Percentiles rank a stretch among this genome's conserved stretches.
These are phyloP conservation scores for Mycena pura DNA, from an alignment of 768 basidiomycete species.

Conservation along the genomic window DNA sequence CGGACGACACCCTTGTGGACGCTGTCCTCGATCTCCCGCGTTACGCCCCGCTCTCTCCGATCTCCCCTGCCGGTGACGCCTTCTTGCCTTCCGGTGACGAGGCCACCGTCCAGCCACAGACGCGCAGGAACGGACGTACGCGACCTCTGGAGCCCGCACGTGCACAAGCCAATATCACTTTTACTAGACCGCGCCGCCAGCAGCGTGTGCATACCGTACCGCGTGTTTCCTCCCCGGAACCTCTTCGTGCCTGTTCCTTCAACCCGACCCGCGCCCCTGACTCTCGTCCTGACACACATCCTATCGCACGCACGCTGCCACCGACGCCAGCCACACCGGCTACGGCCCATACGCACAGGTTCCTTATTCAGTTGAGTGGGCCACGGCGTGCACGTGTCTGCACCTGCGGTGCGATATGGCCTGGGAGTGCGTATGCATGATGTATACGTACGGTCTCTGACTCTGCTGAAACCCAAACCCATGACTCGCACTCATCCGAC, in stretches of 20 bases:
- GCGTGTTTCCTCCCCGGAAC: neutral
- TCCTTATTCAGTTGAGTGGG: neutral
- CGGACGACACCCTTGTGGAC: conserved; percentile 14
- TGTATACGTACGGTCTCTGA: too few relatives aligned
- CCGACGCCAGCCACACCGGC: neutral
- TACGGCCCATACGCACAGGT: neutral
- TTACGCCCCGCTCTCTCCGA: neutral
- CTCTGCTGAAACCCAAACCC: too few relatives aligned
- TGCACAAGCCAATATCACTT: neutral
- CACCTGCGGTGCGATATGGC: neutral
- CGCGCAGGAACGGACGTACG: neutral
- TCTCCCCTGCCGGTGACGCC: conserved; percentile 2
- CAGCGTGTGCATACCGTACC: neutral
- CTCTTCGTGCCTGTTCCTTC: neutral
- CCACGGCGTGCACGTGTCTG: conserved; percentile 3
- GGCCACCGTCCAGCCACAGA: neutral
- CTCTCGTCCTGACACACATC: too few relatives aligned
- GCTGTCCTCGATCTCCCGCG: neutral
- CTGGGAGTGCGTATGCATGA: neutral
- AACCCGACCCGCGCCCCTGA: conserved; percentile 1
- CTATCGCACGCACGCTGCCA: neutral
- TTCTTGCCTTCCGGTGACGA: neutral
- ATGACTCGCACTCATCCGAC: too few relatives aligned
- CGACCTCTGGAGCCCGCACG: neutral
- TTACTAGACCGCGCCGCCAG: neutral